Evolutionary conservation across 768 basidiomycete genomes (phyloP), one percentile per base, ranked within the genome.

Genomic region (Phlebiopsis gigantea): DNA sequence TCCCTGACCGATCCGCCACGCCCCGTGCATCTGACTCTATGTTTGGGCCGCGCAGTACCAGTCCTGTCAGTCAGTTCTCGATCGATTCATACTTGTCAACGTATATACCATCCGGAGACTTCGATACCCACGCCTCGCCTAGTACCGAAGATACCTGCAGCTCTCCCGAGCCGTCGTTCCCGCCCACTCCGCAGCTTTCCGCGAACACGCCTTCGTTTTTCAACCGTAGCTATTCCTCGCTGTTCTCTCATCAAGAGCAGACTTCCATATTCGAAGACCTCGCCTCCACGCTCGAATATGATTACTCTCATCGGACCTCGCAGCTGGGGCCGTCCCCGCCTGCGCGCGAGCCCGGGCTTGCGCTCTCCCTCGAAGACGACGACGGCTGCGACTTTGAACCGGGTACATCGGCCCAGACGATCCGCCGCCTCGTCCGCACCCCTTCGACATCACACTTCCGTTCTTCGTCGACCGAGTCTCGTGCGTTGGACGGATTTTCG

Each of bases 371-470:
- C 47, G 47, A 30, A 7, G 41, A 57, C 21, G 19, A 25, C n/a
- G 29, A 22, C 44, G n/a, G 17, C 14, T 57, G 46, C 49, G 65
- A 64, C 24, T 69, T 74, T 45, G 66, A 77, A 57, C 73, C 78
- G n/a, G 72, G 75, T n/a, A 75, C 77, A 14, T 77, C 80, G 28
- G 71, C 70, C 25, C 78, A 72, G 43, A 79, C 77, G 24, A 73
- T 78, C 53, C 69, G 77, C 21, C 68, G 68, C 63, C 65, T 47
- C 46, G 57, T 15, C 55, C 57, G 19, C 22, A 21, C 31, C 29
- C 34, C 50, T 9, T 43, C 56, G 22, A 55, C 31, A 43, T 52
- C 44, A 41, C 49, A 51, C 22, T n/a, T 25, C 49, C 58, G 55
- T 25, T 19, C 57, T 19, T 42, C 44, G 48, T 56, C 64, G 8